Evolutionary conservation across 495 filamentous ascomycete genomes (phyloP).

Genomic region (Penicillium verhagenii): DNA sequence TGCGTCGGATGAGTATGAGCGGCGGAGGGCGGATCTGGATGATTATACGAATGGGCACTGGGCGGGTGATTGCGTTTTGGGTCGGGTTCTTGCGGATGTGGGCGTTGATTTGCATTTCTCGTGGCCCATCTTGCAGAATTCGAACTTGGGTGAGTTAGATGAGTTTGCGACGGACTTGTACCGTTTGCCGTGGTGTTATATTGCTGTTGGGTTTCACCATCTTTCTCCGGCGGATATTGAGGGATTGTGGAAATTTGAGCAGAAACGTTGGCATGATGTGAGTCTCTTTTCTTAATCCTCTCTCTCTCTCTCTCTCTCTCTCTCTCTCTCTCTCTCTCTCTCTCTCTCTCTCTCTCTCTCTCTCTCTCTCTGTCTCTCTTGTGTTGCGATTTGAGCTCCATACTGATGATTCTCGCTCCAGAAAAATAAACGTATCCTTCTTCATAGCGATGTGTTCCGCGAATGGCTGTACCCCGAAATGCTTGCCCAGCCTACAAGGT

Average conservation of each 20-base stretch:
- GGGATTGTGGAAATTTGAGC: slow-evolving; percentile 42
- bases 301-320: no score
- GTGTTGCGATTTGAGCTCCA: background rate
- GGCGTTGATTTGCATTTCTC: slow-evolving; percentile 49
- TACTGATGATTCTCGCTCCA: slow-evolving; percentile 4
- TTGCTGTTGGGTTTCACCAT: slow-evolving; percentile 57
- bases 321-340: no score
- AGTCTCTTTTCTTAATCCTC: background rate
- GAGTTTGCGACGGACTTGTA: slow-evolving; percentile 41
- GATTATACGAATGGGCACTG: slow-evolving; percentile 55
- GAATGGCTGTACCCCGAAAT: slow-evolving; percentile 43
- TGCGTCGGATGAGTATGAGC: slow-evolving; percentile 43
- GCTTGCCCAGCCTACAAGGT: slow-evolving; percentile 23
- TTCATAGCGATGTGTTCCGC: slow-evolving; percentile 45
- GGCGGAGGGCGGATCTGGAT: slow-evolving; percentile 51
- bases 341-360: no score
- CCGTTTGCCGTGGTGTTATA: slow-evolving; percentile 53
- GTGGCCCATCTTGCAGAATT: slow-evolving; percentile 54
- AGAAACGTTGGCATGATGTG: slow-evolving; percentile 37
- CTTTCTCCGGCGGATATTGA: slow-evolving; percentile 36
- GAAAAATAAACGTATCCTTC: slow-evolving; percentile 36
- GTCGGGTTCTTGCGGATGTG: slow-evolving; percentile 55
- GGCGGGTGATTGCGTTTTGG: slow-evolving; percentile 68
- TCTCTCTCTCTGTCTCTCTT: no score
- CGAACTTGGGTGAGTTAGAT: slow-evolving; percentile 44